These are phyloP conservation scores for Bacidia rubella DNA, from an alignment of 495 filamentous ascomycete genomes.

Conservation along the genomic window DNA sequence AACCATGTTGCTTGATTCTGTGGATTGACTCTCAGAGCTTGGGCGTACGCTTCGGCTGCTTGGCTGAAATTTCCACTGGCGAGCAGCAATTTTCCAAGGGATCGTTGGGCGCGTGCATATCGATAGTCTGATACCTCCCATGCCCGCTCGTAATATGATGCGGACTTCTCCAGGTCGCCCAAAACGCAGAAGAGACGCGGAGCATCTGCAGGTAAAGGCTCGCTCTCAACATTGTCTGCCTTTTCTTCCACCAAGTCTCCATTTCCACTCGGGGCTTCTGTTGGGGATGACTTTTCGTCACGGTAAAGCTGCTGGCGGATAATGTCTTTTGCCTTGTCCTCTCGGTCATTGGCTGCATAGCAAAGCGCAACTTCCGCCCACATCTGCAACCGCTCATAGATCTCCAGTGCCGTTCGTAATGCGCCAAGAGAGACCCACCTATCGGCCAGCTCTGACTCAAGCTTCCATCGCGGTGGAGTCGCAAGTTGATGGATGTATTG, in stretches of 20 bases:
- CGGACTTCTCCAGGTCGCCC: constrained; percentile 64
- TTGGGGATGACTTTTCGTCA: constrained; percentile 11
- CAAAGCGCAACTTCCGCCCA: constrained; percentile 95
- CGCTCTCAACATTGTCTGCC: constrained; percentile 33
- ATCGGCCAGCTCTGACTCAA: constrained; percentile 84
- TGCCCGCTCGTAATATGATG: constrained; percentile 63
- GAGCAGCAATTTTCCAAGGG: constrained; percentile 66
- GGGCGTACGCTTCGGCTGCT: constrained; percentile 63
- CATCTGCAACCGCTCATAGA: constrained; percentile 87
- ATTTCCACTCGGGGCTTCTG: constrained; percentile 35
- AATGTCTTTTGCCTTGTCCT: constrained; percentile 66
- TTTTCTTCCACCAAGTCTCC: constrained; percentile 18
- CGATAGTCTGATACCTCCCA: constrained; percentile 75
- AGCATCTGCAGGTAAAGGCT: constrained; percentile 64
- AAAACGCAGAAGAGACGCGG: constrained; percentile 87
- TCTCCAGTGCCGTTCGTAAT: constrained; percentile 79
- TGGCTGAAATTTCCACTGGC: constrained; percentile 46
- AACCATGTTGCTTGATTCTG: constrained; percentile 78
- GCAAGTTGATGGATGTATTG: constrained; percentile 69
- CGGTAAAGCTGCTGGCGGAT: constrained; percentile 63
- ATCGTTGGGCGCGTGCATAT: constrained; percentile 78
- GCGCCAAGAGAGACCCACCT: constrained; percentile 82
- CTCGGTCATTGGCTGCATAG: constrained; percentile 64
- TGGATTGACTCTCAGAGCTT: constrained; percentile 63
- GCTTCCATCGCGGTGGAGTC: constrained; percentile 79